A percentile compares a stretch with the other conserved stretches of the same genome.
phyloP scores from a whole-genome alignment of 305 asterid genomes.

The Petunia hybrid region DNA sequence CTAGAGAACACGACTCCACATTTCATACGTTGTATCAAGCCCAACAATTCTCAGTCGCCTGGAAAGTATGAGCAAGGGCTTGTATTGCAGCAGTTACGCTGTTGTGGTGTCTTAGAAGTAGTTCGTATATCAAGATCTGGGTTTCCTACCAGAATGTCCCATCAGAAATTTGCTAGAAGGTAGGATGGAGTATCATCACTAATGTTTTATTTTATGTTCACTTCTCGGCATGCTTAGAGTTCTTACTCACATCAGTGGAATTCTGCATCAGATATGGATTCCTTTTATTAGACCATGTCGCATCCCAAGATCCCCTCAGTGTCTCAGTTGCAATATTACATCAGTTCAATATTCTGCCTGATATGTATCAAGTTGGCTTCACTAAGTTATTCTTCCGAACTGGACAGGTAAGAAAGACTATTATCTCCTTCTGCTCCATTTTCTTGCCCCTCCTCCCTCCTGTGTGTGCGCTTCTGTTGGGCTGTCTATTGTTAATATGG shows the following conservation, averaged over 20 bases:
- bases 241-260: constrained; percentile 22
- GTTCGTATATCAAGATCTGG: constrained; percentile 99
- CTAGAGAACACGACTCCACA: constrained; percentile 96
- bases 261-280: constrained; percentile 80
- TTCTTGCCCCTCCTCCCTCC: neutral
- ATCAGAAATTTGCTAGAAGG: constrained; percentile 97
- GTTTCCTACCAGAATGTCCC: constrained; percentile 96
- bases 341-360: constrained; percentile 97
- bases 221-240: constrained; percentile 30
- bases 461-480: neutral
- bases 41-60: constrained; percentile 92
- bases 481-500: constrained; percentile 13
- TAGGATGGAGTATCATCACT: constrained; percentile 38
- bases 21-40: constrained; percentile 98
- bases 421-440: constrained; percentile 25
- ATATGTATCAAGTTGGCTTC: constrained; percentile 99
- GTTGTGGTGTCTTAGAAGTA: constrained; percentile 99
- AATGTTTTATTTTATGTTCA: constrained; percentile 8
- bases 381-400: constrained; percentile 97
- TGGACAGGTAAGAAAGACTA: constrained; percentile 78
- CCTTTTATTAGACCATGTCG: constrained; percentile 90
- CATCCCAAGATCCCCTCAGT: constrained; percentile 95
- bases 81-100: constrained; percentile 91
- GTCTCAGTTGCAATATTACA: constrained; percentile 98
- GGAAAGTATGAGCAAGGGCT: constrained; percentile 87